These are phyloP conservation scores for Suillus sp. DNA, from an alignment of 768 basidiomycete species.

Conservation along the genomic window DNA sequence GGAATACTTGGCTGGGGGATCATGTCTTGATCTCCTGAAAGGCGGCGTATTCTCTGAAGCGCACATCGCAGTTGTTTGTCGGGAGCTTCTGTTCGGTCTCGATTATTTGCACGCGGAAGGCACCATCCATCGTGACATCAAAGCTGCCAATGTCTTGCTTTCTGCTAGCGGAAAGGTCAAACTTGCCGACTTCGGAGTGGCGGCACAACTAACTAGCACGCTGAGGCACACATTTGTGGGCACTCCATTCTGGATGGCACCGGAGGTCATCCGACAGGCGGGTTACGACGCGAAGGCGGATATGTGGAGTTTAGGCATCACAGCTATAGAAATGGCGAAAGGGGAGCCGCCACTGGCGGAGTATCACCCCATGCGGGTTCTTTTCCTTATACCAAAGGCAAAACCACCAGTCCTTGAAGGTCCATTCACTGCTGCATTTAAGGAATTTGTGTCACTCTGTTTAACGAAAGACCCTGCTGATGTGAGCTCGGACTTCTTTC, in stretches of 20 bases:
- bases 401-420: slow-evolving; percentile 91
- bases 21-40: slow-evolving; percentile 94
- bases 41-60: slow-evolving; percentile 87
- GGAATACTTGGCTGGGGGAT: slow-evolving; percentile 99
- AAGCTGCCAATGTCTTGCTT: slow-evolving; percentile 93
- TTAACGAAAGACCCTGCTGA: slow-evolving; percentile 87
- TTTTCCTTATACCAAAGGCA: slow-evolving; percentile 97
- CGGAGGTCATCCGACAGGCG: slow-evolving; percentile 95
- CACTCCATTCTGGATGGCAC: slow-evolving; percentile 98
- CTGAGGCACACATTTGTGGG: slow-evolving; percentile 97
- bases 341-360: slow-evolving; percentile 96
- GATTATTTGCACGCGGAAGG: slow-evolving; percentile 96
- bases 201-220: slow-evolving; percentile 93
- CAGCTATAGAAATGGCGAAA: slow-evolving; percentile 97
- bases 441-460: slow-evolving; percentile 89
- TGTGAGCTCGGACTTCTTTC: slow-evolving; percentile 44
- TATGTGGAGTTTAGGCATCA: slow-evolving; percentile 98
- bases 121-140: slow-evolving; percentile 98
- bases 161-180: slow-evolving; percentile 93
- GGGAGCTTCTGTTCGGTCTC: slow-evolving; percentile 89
- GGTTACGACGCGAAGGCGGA: slow-evolving; percentile 97
- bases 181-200: slow-evolving; percentile 97
- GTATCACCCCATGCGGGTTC: slow-evolving; percentile 97
- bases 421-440: slow-evolving; percentile 80
- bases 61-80: slow-evolving; percentile 93